A percentile compares a stretch with the other conserved stretches of the same genome.
phyloP scores from a whole-genome alignment of 2,329 filamentous ascomycete genomes.

The Colletotrichum higginsianum region DNA sequence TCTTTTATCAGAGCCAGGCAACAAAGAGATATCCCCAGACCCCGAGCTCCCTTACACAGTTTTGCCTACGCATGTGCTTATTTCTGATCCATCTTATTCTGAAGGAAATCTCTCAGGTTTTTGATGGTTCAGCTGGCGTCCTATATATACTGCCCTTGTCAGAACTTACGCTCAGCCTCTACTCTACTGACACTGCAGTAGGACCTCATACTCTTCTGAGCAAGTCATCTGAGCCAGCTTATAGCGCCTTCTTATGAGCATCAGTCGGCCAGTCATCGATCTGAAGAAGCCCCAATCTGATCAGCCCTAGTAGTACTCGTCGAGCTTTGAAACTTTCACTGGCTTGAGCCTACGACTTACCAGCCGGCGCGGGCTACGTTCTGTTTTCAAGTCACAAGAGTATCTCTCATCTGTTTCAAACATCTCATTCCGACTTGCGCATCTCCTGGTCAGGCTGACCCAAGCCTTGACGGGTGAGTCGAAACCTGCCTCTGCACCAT shows the following conservation, averaged over 20 bases:
- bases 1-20: slow-evolving; percentile 10
- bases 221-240: background rate
- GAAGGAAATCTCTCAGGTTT: background rate
- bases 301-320: background rate
- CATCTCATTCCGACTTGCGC: background rate
- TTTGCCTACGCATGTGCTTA: background rate
- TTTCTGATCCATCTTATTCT: background rate
- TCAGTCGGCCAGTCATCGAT: background rate
- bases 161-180: background rate
- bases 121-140: background rate
- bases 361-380: background rate
- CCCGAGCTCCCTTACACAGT: background rate
- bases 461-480: slow-evolving; percentile 17
- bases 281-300: background rate
- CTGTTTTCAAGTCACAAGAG: background rate
- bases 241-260: background rate
- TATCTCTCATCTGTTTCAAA: background rate
- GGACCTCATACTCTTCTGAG: background rate
- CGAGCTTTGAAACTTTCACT: background rate
- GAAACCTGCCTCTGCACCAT: slow-evolving; percentile 21
- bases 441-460: slow-evolving; percentile 1
- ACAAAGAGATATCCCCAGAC: background rate
- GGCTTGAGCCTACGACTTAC: background rate
- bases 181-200: background rate
- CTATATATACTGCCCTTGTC: background rate